Evolutionary conservation across 352 stramenopile species (phyloP).

Genomic region (Phytophthora foliorum): DNA sequence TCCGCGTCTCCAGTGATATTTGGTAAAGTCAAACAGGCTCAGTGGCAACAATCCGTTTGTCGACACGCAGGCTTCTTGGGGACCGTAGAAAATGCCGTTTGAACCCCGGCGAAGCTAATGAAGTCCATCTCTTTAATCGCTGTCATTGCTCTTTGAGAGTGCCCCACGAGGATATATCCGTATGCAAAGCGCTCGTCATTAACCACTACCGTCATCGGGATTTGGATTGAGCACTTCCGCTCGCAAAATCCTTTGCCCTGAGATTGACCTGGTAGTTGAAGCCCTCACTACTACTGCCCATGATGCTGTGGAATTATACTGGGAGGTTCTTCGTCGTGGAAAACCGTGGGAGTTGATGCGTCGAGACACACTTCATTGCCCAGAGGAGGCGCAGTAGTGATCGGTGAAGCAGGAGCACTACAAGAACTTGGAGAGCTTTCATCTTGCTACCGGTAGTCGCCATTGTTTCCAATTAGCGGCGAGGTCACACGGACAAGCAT

Average conservation of each 20-base stretch:
- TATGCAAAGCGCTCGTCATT: constrained; percentile 31
- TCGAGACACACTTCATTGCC: constrained; percentile 30
- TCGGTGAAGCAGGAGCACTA: constrained; percentile 7
- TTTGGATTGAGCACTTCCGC: constrained; percentile 46
- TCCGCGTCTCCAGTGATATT: constrained; percentile 31
- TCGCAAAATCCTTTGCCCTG: constrained; percentile 51
- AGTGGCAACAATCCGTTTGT: constrained; percentile 28
- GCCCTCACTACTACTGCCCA: constrained; percentile 27
- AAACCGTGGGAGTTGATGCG: too few species aligned
- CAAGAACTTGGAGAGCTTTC: too few species aligned
- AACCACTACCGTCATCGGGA: constrained; percentile 36
- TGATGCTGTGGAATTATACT: constrained; percentile 58
- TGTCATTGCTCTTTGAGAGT: constrained; percentile 55
- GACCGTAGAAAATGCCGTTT: constrained; percentile 64
- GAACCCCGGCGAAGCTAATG: constrained; percentile 49
- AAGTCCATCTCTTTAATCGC: constrained; percentile 71
- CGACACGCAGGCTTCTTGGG: constrained; percentile 39
- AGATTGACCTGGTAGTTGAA: constrained; percentile 45
- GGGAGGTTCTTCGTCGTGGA: constrained; percentile 41
- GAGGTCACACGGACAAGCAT: too few species aligned
- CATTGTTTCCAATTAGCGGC: too few species aligned
- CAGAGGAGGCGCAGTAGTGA: neutral
- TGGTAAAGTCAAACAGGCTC: constrained; percentile 43
- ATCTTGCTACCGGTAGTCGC: too few species aligned
- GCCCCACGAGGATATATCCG: constrained; percentile 58